Conservation (phyloP, 2,329 filamentous ascomycete genomes). For the Teratosphaeriaceae sp. region DNA sequence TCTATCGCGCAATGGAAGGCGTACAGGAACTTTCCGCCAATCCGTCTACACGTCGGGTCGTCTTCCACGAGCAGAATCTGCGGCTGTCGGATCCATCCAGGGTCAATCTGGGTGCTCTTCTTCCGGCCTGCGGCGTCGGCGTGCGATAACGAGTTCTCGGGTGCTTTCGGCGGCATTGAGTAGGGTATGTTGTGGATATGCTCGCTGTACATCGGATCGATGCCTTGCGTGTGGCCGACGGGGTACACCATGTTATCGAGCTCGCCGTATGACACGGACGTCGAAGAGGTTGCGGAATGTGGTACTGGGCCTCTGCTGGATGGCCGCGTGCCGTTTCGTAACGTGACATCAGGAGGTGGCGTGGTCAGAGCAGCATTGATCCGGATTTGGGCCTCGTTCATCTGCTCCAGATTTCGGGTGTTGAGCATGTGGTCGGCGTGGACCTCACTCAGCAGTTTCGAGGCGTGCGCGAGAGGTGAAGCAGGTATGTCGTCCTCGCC, state of each 20-base stretch:
- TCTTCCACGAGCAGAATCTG: constrained; percentile 88
- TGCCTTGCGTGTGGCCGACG: constrained; percentile 82
- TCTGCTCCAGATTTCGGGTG: constrained; percentile 56
- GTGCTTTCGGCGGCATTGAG: constrained; percentile 60
- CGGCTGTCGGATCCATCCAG: constrained; percentile 61
- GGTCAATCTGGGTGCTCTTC: constrained; percentile 55
- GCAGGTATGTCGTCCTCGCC: constrained; percentile 56
- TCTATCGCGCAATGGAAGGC: constrained; percentile 59
- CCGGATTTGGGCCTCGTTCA: constrained; percentile 53
- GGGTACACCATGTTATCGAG: constrained; percentile 77
- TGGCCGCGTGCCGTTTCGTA: constrained; percentile 32
- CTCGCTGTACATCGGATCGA: constrained; percentile 90
- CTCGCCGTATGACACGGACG: constrained; percentile 50
- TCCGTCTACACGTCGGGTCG: constrained; percentile 59
- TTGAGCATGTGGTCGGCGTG: constrained; percentile 60
- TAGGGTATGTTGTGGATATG: constrained; percentile 95
- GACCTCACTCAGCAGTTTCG: constrained; percentile 58
- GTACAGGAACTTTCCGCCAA: constrained; percentile 60
- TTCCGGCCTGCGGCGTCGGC: constrained; percentile 49
- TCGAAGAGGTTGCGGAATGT: constrained; percentile 44
- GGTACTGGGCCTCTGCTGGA: constrained; percentile 36
- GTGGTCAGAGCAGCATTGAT: constrained; percentile 51
- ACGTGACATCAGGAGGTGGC: constrained; percentile 46
- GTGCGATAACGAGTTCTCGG: constrained; percentile 38
- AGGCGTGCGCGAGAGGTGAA: constrained; percentile 61